Evolutionary conservation across 2,329 filamentous ascomycete species (phyloP), one percentile per base, ranked within the genome.

Genomic region (Ophiostoma pallidulum): DNA sequence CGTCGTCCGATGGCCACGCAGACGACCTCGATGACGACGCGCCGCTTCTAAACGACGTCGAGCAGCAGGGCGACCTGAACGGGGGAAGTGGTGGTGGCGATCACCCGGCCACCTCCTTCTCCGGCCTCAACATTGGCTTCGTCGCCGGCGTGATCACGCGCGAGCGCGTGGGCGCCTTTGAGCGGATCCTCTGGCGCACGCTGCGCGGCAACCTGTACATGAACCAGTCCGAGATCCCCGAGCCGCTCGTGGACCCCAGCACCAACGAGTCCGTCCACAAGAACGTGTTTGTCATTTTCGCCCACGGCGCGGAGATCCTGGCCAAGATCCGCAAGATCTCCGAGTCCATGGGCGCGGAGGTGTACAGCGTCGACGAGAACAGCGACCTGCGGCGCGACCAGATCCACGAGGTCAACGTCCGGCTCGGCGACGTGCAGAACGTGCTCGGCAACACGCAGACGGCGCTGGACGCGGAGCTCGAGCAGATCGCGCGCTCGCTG

Each of bases 201-300:
- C 79, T 98, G 36, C 88, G 92, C 65, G 92, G 92, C 60, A 98
- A 98, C 67, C 72, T 98, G 54, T 98, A 97, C 75, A 98, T 98
- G 92, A 98, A 98, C 69, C 94, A 98, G 72, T 91, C 91, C 35
- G 92, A 98, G 73, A 98, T 98, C 53, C 83, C 89, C 8, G 91
- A 98, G 64, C 81, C 87, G 32, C 84, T 98, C 57, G 75, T 95
- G 63, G 87, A 98, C 65, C 91, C 92, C 14, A 77, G 84, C 62
- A 95, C 80, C 70, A 96, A 97, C 64, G 91, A 97, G 68, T 75
- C 86, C 54, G 77, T 94, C 58, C 81, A 85, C 72, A 98, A 98
- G 80, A 98, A 96, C 59, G 92, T 98, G 48, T 98, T 98, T 61
- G 91, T 98, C 61, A 98, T 98, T 66, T 98, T 98, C 59, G 92